Conservation (phyloP, 495 filamentous ascomycete species). For the Aspergillus panamensis region DNA sequence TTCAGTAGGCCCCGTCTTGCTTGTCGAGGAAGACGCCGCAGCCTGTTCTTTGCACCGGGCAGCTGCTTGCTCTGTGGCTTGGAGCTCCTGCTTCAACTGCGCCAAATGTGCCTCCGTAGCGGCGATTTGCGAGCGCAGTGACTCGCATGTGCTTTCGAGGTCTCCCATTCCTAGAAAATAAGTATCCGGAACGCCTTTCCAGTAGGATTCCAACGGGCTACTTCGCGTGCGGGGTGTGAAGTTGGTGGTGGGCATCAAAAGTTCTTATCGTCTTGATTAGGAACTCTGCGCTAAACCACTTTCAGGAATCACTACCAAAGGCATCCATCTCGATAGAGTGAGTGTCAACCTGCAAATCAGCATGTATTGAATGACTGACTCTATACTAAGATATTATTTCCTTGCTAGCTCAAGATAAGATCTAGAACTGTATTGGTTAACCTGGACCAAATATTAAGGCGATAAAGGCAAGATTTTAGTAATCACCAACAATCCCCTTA, state of each 20-base stretch:
- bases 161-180: constrained; percentile 12
- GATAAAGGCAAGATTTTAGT: background rate
- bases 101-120: constrained; percentile 39
- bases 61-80: constrained; percentile 32
- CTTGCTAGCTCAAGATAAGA: background rate
- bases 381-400: too few species aligned
- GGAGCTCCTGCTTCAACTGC: constrained; percentile 37
- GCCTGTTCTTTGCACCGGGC: constrained; percentile 16
- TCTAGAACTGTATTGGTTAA: background rate
- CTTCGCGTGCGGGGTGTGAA: background rate
- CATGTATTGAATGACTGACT: too few species aligned
- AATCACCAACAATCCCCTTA: background rate
- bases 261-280: constrained; percentile 15
- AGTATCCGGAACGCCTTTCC: too few species aligned
- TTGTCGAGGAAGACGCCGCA: background rate
- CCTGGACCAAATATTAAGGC: background rate
- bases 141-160: constrained; percentile 35
- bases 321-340: too few species aligned
- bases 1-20: background rate
- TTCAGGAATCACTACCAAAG: background rate
- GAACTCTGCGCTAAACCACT: background rate
- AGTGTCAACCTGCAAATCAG: too few species aligned
- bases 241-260: background rate
- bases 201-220: background rate
- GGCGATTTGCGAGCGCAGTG: constrained; percentile 39